Evolutionary conservation across 768 basidiomycete species (phyloP).

Genomic region (Favolaschia claudopus): DNA sequence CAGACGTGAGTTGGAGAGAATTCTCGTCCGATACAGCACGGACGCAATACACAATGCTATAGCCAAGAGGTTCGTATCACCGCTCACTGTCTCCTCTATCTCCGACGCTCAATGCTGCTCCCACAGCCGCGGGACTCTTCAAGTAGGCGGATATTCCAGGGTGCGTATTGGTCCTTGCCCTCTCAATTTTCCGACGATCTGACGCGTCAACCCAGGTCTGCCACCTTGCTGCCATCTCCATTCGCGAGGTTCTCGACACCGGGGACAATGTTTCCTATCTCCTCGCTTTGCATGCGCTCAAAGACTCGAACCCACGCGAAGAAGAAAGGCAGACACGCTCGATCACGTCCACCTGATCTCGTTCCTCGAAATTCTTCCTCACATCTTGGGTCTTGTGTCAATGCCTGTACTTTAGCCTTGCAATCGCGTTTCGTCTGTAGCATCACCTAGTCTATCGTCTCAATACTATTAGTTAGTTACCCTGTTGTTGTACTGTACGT

Average conservation of each 20-base stretch:
- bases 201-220: constrained; percentile 57
- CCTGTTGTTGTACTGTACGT: constrained; percentile 19
- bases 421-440: constrained; percentile 12
- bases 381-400: constrained; percentile 9
- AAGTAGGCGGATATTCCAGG: constrained; percentile 56
- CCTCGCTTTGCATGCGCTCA: constrained; percentile 64
- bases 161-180: constrained; percentile 40
- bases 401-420: constrained; percentile 22
- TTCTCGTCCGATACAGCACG: constrained; percentile 77
- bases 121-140: constrained; percentile 18
- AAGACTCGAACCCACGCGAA: constrained; percentile 39
- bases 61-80: constrained; percentile 67
- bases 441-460: constrained; percentile 5
- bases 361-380: constrained; percentile 6
- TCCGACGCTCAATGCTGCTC: not conserved
- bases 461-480: constrained; percentile 13
- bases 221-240: constrained; percentile 74
- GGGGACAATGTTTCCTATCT: constrained; percentile 72
- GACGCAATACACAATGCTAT: constrained; percentile 86
- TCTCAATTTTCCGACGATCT: not conserved
- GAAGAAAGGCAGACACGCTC: constrained; percentile 43
- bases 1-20: constrained; percentile 70
- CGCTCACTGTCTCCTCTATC: constrained; percentile 52
- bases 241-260: constrained; percentile 71
- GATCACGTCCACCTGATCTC: constrained; percentile 53